phyloP scores from a whole-genome alignment of 148 eudicot genomes.

The Silene conica region DNA sequence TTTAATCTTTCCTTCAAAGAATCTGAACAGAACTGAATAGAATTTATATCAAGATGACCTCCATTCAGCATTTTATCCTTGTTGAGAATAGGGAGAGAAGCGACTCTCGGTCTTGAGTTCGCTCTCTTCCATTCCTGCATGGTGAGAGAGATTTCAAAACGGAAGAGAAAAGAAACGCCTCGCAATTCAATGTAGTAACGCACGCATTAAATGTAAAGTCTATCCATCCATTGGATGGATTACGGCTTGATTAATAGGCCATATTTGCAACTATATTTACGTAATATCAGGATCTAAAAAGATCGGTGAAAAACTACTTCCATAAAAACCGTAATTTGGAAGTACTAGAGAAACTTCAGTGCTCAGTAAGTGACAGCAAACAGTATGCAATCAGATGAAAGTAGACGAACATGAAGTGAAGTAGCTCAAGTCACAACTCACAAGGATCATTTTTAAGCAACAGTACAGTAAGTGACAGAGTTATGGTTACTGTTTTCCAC shows the following conservation, averaged over 20 bases:
- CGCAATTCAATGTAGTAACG: constrained; percentile 17
- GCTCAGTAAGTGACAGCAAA: constrained; percentile 5
- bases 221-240: constrained; percentile 1
- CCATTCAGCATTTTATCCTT: constrained; percentile 36
- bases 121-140: constrained; percentile 26
- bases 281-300: constrained; percentile 13
- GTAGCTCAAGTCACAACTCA: not conserved
- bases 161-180: constrained; percentile 1
- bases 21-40: constrained; percentile 23
- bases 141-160: constrained; percentile 10
- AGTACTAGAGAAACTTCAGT: not conserved
- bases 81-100: not conserved
- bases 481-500: not conserved
- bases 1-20: constrained; percentile 34
- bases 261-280: constrained; percentile 7
- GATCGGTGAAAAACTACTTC: not conserved
- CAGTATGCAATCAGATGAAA: not conserved
- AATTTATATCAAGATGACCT: constrained; percentile 32
- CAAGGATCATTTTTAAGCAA: not conserved
- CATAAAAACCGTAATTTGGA: not conserved
- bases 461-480: not conserved
- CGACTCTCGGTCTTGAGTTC: constrained; percentile 18
- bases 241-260: constrained; percentile 3
- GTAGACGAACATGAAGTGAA: constrained; percentile 3
- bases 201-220: constrained; percentile 5